These are phyloP conservation scores for Cantharellus anzutake DNA, from an alignment of 768 basidiomycete species.

Conservation along the genomic window DNA sequence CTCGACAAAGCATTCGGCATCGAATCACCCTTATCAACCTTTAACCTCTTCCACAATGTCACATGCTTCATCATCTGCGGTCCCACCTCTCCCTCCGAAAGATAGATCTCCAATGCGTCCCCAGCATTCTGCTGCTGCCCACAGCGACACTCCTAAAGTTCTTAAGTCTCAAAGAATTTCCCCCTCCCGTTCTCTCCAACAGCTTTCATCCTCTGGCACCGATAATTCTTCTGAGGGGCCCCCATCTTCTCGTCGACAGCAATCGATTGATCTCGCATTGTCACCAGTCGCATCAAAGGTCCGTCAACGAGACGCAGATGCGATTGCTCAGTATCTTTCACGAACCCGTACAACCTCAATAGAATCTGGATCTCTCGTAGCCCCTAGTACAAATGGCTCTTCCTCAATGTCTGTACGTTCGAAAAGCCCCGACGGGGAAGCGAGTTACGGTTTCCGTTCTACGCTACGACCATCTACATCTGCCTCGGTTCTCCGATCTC, in stretches of 20 bases:
- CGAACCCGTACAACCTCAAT: constrained; percentile 37
- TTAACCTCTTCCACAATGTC: constrained; percentile 36
- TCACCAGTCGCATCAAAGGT: constrained; percentile 68
- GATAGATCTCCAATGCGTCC: background rate
- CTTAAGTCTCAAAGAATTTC: background rate
- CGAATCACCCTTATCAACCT: constrained; percentile 19
- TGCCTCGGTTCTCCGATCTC: background rate
- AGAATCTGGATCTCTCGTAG: too few relatives aligned
- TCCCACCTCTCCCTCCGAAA: constrained; percentile 15
- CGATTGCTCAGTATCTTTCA: constrained; percentile 69
- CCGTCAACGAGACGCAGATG: constrained; percentile 69
- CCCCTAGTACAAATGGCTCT: background rate
- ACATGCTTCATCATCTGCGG: constrained; percentile 25
- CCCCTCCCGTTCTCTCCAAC: background rate
- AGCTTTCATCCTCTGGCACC: background rate
- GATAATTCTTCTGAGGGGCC: background rate
- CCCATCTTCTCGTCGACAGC: constrained; percentile 1
- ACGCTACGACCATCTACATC: background rate
- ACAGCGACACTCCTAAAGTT: background rate
- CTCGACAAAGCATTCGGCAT: constrained; percentile 22
- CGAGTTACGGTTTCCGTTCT: background rate
- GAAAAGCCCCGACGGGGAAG: too few relatives aligned
- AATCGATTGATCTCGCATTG: constrained; percentile 22
- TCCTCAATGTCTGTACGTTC: background rate
- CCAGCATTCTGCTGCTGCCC: background rate